phyloP scores from a whole-genome alignment of 768 basidiomycete species.

The Boletus fagicola region DNA sequence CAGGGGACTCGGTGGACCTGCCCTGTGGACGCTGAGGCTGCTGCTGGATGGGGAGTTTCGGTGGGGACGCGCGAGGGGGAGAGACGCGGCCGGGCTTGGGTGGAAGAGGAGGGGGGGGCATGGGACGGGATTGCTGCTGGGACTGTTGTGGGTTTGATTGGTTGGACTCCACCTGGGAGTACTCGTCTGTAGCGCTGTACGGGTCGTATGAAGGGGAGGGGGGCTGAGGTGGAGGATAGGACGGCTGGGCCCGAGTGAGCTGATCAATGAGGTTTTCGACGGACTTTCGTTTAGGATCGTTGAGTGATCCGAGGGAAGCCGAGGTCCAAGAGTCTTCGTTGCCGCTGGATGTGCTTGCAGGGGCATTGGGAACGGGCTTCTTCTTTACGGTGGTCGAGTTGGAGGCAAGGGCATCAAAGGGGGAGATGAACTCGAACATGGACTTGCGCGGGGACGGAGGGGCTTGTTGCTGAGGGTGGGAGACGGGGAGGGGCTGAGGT shows the following conservation, averaged over 20 bases:
- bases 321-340: slow-evolving; percentile 63
- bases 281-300: slow-evolving; percentile 72
- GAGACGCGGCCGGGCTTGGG: slow-evolving; percentile 50
- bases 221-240: slow-evolving; percentile 37
- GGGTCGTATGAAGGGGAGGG: slow-evolving; percentile 35
- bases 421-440: slow-evolving; percentile 82
- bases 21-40: slow-evolving; percentile 42
- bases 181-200: slow-evolving; percentile 43
- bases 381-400: slow-evolving; percentile 54
- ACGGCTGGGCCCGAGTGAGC: slow-evolving; percentile 49
- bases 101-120: slow-evolving; percentile 56
- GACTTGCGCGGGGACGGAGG: slow-evolving; percentile 74
- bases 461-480: slow-evolving; percentile 40
- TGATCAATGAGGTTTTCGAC: slow-evolving; percentile 81
- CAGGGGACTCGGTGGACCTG: slow-evolving; percentile 51
- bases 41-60: slow-evolving; percentile 54
- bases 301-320: slow-evolving; percentile 28
- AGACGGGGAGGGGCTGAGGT: slow-evolving; percentile 21
- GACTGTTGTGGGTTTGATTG: slow-evolving; percentile 22
- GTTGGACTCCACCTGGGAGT: slow-evolving; percentile 41
- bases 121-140: slow-evolving; percentile 37
- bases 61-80: slow-evolving; percentile 66
- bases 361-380: slow-evolving; percentile 58
- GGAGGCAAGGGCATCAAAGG: slow-evolving; percentile 75
- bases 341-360: slow-evolving; percentile 40